phyloP scores from a whole-genome alignment of 352 stramenopile genomes.

The Globisporangium heterothallicum region DNA sequence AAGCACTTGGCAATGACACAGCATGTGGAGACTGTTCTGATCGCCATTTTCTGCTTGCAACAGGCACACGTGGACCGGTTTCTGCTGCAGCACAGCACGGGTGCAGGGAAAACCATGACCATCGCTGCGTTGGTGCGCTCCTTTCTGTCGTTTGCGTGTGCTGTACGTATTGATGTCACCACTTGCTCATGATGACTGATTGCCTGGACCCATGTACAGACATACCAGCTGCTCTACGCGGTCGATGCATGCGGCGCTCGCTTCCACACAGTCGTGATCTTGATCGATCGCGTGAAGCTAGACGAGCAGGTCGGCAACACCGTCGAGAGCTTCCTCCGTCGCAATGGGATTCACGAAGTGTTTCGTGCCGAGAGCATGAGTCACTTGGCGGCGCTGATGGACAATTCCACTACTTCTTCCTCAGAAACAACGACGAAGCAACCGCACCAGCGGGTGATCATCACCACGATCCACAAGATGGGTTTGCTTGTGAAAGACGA shows the following conservation, averaged over 20 bases:
- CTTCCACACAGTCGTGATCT: constrained; percentile 75
- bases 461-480: constrained; percentile 83
- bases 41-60: not conserved
- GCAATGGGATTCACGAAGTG: constrained; percentile 66
- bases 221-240: constrained; percentile 62
- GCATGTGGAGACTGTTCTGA: no score
- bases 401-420: not conserved
- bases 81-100: constrained; percentile 78
- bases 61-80: constrained; percentile 29
- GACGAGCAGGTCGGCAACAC: constrained; percentile 73
- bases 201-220: no score
- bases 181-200: not conserved
- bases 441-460: constrained; percentile 52
- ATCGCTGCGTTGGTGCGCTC: constrained; percentile 51
- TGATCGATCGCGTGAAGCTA: constrained; percentile 80
- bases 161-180: not conserved
- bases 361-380: constrained; percentile 72
- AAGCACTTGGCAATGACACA: no score
- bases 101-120: constrained; percentile 75
- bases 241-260: constrained; percentile 29
- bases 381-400: constrained; percentile 52
- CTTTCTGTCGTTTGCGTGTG: not conserved
- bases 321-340: constrained; percentile 63
- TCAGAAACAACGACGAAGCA: constrained; percentile 8
- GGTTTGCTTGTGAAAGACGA: constrained; percentile 60